Conservation (phyloP, 306 rosid genomes). For the Dalbergia oliveri region DNA sequence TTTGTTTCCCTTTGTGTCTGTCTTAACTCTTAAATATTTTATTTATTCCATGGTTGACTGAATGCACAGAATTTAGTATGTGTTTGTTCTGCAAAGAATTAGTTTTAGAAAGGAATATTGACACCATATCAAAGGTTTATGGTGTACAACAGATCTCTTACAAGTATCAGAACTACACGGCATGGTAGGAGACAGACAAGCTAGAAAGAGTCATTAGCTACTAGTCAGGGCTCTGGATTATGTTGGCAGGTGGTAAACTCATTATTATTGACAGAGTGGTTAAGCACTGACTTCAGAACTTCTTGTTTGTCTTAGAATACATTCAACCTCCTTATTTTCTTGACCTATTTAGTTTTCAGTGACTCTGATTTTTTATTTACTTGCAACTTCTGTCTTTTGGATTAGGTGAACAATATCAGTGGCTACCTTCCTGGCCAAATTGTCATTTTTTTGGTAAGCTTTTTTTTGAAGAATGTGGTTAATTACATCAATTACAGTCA, state of each 20-base stretch:
- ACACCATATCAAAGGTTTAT: background rate
- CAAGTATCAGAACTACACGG: background rate
- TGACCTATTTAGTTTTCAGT: slow-evolving; percentile 26
- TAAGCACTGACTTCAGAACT: slow-evolving; percentile 6
- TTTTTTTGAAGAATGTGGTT: slow-evolving; percentile 35
- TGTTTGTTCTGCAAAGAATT: background rate
- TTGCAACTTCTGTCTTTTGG: slow-evolving; percentile 45
- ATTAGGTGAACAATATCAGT: slow-evolving; percentile 96
- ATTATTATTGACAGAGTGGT: slow-evolving; percentile 12
- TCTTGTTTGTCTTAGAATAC: background rate
- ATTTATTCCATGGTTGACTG: background rate
- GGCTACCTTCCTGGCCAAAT: slow-evolving; percentile 99
- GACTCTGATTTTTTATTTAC: slow-evolving; percentile 27
- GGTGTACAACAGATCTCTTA: background rate
- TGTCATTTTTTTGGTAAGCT: slow-evolving; percentile 93
- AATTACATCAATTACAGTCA: slow-evolving; percentile 23
- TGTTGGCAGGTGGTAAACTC: slow-evolving; percentile 8
- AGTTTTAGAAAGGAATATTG: slow-evolving; percentile 1
- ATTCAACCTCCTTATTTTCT: slow-evolving; percentile 5
- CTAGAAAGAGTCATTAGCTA: background rate
- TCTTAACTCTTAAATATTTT: background rate
- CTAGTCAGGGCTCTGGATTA: background rate
- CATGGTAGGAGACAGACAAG: background rate
- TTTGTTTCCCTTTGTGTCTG: background rate
- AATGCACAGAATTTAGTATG: background rate